phyloP scores from a whole-genome alignment of 2,329 filamentous ascomycete genomes.

The Claviceps monticola region DNA sequence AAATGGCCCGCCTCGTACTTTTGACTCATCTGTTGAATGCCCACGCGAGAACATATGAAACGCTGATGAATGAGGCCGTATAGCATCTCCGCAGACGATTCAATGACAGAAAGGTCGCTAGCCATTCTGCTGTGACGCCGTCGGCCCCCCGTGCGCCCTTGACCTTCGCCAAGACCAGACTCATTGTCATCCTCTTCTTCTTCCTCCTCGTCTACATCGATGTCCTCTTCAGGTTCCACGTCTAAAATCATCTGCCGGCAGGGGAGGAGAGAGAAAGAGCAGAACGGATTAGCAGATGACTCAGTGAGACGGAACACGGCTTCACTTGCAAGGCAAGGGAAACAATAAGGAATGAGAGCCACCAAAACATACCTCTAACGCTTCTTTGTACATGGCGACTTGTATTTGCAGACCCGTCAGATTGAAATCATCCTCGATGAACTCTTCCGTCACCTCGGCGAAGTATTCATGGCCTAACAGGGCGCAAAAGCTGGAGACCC shows the following conservation, averaged over 20 bases:
- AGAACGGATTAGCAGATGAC: background rate
- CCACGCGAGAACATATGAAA: constrained; percentile 90
- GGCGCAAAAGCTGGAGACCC: constrained; percentile 96
- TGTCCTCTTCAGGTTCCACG: constrained; percentile 88
- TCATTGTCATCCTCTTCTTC: constrained; percentile 62
- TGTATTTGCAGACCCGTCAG: constrained; percentile 88
- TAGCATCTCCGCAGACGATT: constrained; percentile 93
- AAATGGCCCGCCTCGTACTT: constrained; percentile 98
- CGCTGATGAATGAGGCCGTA: constrained; percentile 97
- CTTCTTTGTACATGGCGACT: constrained; percentile 98
- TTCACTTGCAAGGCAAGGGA: background rate
- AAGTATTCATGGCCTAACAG: constrained; percentile 97
- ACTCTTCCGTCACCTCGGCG: constrained; percentile 95
- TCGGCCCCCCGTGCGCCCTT: constrained; percentile 38
- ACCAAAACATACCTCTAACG: constrained; percentile 53
- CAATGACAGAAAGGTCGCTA: constrained; percentile 87
- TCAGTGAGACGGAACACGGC: background rate
- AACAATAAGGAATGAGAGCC: background rate
- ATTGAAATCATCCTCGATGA: constrained; percentile 99
- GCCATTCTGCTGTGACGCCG: constrained; percentile 74
- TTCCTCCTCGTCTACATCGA: constrained; percentile 74
- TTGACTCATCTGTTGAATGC: constrained; percentile 98
- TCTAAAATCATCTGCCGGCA: constrained; percentile 75
- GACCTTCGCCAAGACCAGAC: constrained; percentile 44
- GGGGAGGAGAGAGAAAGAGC: background rate